phyloP scores from a whole-genome alignment of 768 basidiomycete genomes.

The Zangia roseola region DNA sequence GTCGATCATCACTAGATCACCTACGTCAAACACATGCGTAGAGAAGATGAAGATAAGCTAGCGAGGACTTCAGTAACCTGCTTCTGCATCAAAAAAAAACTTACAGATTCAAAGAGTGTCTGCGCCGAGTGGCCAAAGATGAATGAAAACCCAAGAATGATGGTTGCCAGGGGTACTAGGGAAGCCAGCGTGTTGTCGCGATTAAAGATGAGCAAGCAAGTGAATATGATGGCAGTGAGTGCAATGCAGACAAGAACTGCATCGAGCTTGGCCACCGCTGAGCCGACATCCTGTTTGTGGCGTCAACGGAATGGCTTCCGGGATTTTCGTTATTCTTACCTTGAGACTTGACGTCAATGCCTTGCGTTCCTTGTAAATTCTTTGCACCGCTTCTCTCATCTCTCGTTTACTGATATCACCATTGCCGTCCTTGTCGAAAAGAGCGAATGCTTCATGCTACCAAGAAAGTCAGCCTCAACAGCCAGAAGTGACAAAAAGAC shows the following conservation, averaged over 20 bases:
- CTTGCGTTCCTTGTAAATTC: slow-evolving; percentile 78
- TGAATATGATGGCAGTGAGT: slow-evolving; percentile 59
- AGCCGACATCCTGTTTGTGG: slow-evolving; percentile 58
- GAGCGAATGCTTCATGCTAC: slow-evolving; percentile 63
- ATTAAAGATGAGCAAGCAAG: slow-evolving; percentile 76
- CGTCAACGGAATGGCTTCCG: neutral
- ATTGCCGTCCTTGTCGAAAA: slow-evolving; percentile 83
- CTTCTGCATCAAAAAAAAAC: slow-evolving; percentile 13
- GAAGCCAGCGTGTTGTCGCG: slow-evolving; percentile 62
- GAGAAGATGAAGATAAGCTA: slow-evolving; percentile 85
- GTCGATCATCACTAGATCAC: slow-evolving; percentile 81
- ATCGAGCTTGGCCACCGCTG: slow-evolving; percentile 75
- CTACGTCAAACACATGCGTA: slow-evolving; percentile 84
- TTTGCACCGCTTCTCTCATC: slow-evolving; percentile 80
- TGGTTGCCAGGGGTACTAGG: slow-evolving; percentile 75
- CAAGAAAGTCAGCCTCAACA: slow-evolving; percentile 1
- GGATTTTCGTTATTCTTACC: slow-evolving; percentile 33
- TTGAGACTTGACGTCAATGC: slow-evolving; percentile 68
- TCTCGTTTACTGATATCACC: slow-evolving; percentile 76
- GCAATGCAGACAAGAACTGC: slow-evolving; percentile 64
- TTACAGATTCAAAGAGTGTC: slow-evolving; percentile 72
- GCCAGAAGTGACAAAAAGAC: neutral
- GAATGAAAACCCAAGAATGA: slow-evolving; percentile 82
- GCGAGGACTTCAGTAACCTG: neutral
- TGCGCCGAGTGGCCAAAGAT: slow-evolving; percentile 83